Conservation (phyloP, 352 stramenopile species). For the Phytophthora tubulina region DNA sequence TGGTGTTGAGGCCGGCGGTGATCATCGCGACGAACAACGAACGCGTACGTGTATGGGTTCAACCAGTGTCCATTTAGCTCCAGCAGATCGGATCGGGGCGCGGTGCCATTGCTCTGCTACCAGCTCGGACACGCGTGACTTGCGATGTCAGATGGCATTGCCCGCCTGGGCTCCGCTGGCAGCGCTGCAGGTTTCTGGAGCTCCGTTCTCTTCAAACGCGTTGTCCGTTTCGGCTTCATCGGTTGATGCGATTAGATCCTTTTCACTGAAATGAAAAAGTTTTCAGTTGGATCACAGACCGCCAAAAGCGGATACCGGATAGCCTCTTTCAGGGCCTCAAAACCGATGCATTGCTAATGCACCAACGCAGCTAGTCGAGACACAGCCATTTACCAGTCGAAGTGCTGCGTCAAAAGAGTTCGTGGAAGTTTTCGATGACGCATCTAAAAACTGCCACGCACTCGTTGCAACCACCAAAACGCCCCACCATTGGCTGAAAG, state of each 20-base stretch:
- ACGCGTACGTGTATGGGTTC: constrained; percentile 8
- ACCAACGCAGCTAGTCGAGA: neutral
- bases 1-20: constrained; percentile 9
- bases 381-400: neutral
- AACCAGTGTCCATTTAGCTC: constrained; percentile 18
- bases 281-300: constrained; percentile 6
- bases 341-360: no score
- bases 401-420: neutral
- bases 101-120: constrained; percentile 16
- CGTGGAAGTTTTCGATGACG: neutral
- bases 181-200: neutral
- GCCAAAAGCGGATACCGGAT: constrained; percentile 8
- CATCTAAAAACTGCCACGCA: no score
- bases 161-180: neutral
- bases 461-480: neutral
- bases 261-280: neutral
- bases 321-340: neutral
- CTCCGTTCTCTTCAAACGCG: neutral
- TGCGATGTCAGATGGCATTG: constrained; percentile 23
- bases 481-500: constrained; percentile 13
- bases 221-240: neutral
- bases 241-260: constrained; percentile 16
- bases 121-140: constrained; percentile 14
- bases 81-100: constrained; percentile 27
- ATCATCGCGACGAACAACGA: constrained; percentile 6